These are phyloP conservation scores for Colletotrichum siamense DNA, from an alignment of 2,329 filamentous ascomycete species.

Conservation along the genomic window DNA sequence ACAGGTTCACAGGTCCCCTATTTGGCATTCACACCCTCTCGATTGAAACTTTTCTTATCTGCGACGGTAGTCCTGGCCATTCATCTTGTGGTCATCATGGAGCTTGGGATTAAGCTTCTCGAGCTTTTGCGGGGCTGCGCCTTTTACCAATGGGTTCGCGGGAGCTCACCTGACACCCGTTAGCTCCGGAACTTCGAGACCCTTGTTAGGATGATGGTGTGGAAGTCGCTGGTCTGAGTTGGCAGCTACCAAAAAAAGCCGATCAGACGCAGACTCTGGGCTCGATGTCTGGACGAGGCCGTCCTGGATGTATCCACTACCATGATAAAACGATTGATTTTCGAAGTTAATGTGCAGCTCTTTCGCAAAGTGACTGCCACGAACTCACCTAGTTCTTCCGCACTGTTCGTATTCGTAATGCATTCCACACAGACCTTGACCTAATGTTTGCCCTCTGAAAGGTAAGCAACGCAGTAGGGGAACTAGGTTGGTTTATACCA, in stretches of 20 bases:
- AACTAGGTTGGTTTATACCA: no score
- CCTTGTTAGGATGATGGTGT: neutral
- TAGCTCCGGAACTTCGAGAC: neutral
- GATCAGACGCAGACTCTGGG: neutral
- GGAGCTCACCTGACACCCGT: neutral
- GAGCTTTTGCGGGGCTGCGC: neutral
- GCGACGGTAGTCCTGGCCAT: neutral
- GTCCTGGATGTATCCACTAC: neutral
- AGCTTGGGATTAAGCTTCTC: neutral
- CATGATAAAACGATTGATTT: fast-evolving
- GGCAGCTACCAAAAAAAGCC: neutral
- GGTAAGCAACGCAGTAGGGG: neutral
- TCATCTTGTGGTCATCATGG: neutral
- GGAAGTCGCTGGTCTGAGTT: neutral
- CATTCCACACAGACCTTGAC: neutral
- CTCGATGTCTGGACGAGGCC: neutral
- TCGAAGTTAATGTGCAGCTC: neutral
- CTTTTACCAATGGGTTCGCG: fast-evolving
- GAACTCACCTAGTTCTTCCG: fast-evolving
- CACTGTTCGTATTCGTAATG: neutral
- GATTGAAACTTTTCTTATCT: neutral
- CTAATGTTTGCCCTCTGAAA: fast-evolving
- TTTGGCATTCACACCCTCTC: neutral
- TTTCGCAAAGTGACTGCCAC: fast-evolving
- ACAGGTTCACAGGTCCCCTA: neutral